Evolutionary conservation across 2,329 filamentous ascomycete species (phyloP).

Genomic region (Colletotrichum lini): DNA sequence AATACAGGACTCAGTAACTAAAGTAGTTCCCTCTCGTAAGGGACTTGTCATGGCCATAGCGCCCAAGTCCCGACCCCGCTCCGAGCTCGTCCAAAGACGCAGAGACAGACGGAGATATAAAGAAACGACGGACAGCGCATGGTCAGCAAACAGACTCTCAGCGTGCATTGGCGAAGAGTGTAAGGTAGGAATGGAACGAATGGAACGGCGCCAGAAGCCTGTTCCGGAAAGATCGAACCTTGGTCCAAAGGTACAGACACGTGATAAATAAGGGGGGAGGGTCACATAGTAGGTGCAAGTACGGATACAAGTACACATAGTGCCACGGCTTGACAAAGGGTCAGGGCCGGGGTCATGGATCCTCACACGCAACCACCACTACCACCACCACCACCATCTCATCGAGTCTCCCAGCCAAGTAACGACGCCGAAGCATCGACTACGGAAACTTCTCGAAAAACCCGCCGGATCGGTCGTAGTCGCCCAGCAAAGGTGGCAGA

Average conservation of each 20-base stretch:
- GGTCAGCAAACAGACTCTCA: slow-evolving; percentile 6
- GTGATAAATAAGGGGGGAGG: background rate
- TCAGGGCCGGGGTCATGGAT: slow-evolving; percentile 19
- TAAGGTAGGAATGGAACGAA: slow-evolving; percentile 23
- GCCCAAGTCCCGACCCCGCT: slow-evolving; percentile 26
- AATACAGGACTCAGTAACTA: too few species aligned
- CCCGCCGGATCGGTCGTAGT: slow-evolving; percentile 13
- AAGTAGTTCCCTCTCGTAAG: background rate
- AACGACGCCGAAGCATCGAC: slow-evolving; percentile 5
- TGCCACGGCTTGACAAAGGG: background rate
- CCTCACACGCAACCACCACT: background rate
- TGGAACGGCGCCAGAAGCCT: slow-evolving; percentile 32
- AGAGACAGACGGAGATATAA: background rate
- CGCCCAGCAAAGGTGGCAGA: background rate
- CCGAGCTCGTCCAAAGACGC: slow-evolving; percentile 24
- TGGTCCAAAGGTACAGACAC: slow-evolving; percentile 14
- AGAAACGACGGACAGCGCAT: slow-evolving; percentile 4
- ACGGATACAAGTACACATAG: too few species aligned
- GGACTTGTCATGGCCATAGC: slow-evolving; percentile 15
- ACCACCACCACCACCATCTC: slow-evolving; percentile 5
- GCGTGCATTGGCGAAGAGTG: slow-evolving; percentile 15
- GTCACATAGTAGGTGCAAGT: too few species aligned
- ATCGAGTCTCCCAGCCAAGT: background rate
- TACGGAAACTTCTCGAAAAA: slow-evolving; percentile 37
- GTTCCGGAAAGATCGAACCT: slow-evolving; percentile 31